Evolutionary conservation across 257 asterid genomes (phyloP), one percentile per base, ranked within the genome.

Genomic region (Cordia subcordata): DNA sequence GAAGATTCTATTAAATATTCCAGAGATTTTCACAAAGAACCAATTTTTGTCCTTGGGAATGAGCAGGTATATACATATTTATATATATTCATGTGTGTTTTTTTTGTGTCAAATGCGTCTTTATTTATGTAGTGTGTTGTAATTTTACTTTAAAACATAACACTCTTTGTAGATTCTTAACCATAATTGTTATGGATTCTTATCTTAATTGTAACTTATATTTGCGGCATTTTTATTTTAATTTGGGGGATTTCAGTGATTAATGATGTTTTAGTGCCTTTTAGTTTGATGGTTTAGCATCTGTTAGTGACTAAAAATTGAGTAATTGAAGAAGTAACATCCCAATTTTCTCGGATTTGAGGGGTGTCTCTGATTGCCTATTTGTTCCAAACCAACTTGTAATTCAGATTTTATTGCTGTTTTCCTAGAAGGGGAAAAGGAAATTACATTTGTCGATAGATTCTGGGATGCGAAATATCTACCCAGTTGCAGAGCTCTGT

Each of bases 1-100:
- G 85, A 74, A 75, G 99, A 93, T 58, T 71, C 54, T 16, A 82
- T 89, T 39, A 61, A 75, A 38, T 86, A 78, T 71, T 72, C 82
- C 32, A 83, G 97, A 75, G 94, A 93, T 86, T 93, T 89, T 72
- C 58, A 47, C 5, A 66, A 67, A 39, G 76, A 81, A 35, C 96
- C 99, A n/a, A 72, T 86, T 69, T 53, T 76, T 39, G 87, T 92
- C 8, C 62, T 52, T 9, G 99, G 94, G 8, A 69, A 42, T 55
- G 73, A 68, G 8, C 86, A 86, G 95, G 99, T 93, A 53, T 1
- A 47, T 50, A 53, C n/a, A n/a, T 42, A 23, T 32, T 14, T 16
- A 16, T 46, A 14, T 6, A 4, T 23, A 11, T 22, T 1, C 12
- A 9, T 0, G 9, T n/a, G 8, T 47, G 0, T 47, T 0, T 0